Evolutionary conservation across 1,284 basidiomycete species (phyloP), one percentile per base, ranked within the genome.

Genomic region (Blastosporella zonata): DNA sequence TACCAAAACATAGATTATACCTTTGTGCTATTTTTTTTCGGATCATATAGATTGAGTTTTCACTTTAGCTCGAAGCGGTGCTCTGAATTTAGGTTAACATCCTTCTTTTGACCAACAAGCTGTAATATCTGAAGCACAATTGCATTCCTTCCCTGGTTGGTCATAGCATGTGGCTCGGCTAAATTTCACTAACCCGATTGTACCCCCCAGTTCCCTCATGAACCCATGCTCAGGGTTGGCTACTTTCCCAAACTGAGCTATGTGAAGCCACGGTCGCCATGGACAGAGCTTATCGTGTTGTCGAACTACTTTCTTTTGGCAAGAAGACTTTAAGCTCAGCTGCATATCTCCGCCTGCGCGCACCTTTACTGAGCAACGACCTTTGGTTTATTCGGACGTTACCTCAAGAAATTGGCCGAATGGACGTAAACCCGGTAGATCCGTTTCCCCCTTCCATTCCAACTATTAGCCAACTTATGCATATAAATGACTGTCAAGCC

Each of bases 121-220:
- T n/a, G n/a, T n/a, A n/a, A n/a, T n/a, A n/a, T n/a, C n/a, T n/a
- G n/a, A n/a, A n/a, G n/a, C n/a, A n/a, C n/a, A n/a, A n/a, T n/a
- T n/a, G n/a, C 31, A 37, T 34, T 38, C 10, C 10, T 6, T 41
- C 44, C 31, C 10, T 29, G 22, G 23, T n/a, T 50, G 33, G 28
- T 35, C 28, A 12, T 13, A 36, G 15, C 51, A 50, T 55, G 43
- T 51, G 42, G 33, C 28, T 46, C 22, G 38, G n/a, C 29, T 12
- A 31, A 18, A 38, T 10, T n/a, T 21, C 36, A 23, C 17, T 28
- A 25, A 35, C 35, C 48, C 38, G n/a, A 43, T 47, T 43, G 27
- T 48, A 28, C 21, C 10, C 43, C 35, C 10, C n/a, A 12, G 29
- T 52, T 51, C 55, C 48, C 48, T 49, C 43, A 40, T 49, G 39